These are phyloP conservation scores for Solanum bulbocastanum DNA, from an alignment of 257 asterid genomes.

Conservation along the genomic window DNA sequence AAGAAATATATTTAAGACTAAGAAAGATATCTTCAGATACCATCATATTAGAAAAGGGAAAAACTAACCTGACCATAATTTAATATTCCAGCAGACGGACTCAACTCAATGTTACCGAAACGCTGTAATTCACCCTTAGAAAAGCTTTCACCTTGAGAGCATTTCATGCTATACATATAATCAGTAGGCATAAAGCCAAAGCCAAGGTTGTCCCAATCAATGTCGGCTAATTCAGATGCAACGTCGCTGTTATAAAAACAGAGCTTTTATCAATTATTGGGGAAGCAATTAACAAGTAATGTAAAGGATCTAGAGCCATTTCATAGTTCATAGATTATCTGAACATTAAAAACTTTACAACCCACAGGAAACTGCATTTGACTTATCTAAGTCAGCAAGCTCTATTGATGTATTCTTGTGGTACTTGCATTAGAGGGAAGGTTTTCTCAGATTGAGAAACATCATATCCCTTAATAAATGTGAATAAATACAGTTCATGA, in stretches of 20 bases:
- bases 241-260: conserved; percentile 37
- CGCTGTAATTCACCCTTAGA: conserved; percentile 65
- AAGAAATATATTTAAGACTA: background rate
- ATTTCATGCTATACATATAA: conserved; percentile 84
- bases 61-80: conserved; percentile 87
- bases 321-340: background rate
- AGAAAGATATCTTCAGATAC: background rate
- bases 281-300: background rate
- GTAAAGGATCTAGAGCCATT: background rate
- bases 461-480: background rate
- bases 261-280: background rate
- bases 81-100: conserved; percentile 86
- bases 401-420: background rate
- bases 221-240: conserved; percentile 40
- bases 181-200: conserved; percentile 72
- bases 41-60: background rate
- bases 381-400: background rate
- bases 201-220: conserved; percentile 95
- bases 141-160: conserved; percentile 64
- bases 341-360: background rate
- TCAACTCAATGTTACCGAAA: conserved; percentile 92
- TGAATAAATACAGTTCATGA: background rate
- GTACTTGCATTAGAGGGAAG: background rate
- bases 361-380: background rate
- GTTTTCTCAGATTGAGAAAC: background rate